A percentile compares a stretch with the other conserved stretches of the same genome.
Conservation (phyloP, 371 early-diverging fungal genomes). For the Chytridium lagenaria region DNA sequence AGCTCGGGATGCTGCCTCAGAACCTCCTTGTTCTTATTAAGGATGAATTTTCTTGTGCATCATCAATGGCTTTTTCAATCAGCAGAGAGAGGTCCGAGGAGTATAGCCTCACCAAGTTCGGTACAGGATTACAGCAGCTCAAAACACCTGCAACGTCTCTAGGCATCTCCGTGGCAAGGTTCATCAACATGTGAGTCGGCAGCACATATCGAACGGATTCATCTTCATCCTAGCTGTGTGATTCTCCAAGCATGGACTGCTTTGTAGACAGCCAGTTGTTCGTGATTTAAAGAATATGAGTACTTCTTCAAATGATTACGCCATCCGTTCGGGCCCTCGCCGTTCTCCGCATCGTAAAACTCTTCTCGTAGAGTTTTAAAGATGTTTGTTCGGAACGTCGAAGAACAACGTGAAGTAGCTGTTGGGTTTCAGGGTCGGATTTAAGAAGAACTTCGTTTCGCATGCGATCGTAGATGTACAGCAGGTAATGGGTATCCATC, state of each 20-base stretch:
- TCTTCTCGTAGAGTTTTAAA: conserved; percentile 73
- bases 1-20: conserved; percentile 4
- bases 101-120: conserved; percentile 78
- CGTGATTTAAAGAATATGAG: conserved; percentile 63
- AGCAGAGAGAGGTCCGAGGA: conserved; percentile 75
- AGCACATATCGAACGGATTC: conserved; percentile 87
- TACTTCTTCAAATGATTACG: conserved; percentile 66
- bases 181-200: conserved; percentile 88
- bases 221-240: conserved; percentile 88
- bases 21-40: conserved; percentile 25
- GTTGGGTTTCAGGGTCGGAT: conserved; percentile 63
- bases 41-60: conserved; percentile 27
- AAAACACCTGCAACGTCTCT: conserved; percentile 70
- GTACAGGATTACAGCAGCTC: conserved; percentile 80
- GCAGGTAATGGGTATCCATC: conserved; percentile 93
- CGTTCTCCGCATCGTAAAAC: conserved; percentile 76
- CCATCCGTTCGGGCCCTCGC: conserved; percentile 83
- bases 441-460: conserved; percentile 75
- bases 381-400: conserved; percentile 73
- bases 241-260: conserved; percentile 91
- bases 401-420: conserved; percentile 71
- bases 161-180: conserved; percentile 80
- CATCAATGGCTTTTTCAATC: conserved; percentile 57
- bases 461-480: conserved; percentile 92
- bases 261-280: conserved; percentile 80